phyloP scores from a whole-genome alignment of 495 filamentous ascomycete genomes.

The Articulospora tetracladia region DNA sequence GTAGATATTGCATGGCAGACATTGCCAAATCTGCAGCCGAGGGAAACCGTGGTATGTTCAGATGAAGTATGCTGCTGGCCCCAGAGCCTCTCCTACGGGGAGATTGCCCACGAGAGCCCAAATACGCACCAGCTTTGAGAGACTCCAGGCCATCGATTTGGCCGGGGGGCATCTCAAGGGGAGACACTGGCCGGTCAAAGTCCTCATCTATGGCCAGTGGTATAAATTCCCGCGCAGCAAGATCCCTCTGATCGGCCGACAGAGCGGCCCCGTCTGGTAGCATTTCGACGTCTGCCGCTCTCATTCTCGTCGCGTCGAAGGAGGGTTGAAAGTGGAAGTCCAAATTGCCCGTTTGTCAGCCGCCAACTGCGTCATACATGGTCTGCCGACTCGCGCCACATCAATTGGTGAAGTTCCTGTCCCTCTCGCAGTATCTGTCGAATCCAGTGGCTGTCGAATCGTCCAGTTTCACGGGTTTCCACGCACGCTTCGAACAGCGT shows the following conservation, averaged over 20 bases:
- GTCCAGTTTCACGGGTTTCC: too few relatives aligned
- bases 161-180: constrained; percentile 16
- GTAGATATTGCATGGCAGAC: constrained; percentile 63
- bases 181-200: constrained; percentile 11
- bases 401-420: too few relatives aligned
- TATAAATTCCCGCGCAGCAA: neutral
- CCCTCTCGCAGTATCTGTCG: too few relatives aligned
- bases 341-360: neutral
- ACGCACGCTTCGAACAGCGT: too few relatives aligned
- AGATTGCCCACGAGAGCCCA: constrained; percentile 11
- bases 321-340: too few relatives aligned
- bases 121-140: constrained; percentile 4
- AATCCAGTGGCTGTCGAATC: too few relatives aligned
- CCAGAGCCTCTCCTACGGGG: constrained; percentile 8
- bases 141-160: constrained; percentile 23
- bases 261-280: neutral
- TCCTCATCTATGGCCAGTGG: neutral
- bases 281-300: neutral
- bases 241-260: neutral
- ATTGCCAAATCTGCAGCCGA: constrained; percentile 49
- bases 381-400: too few relatives aligned
- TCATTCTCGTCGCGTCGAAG: neutral
- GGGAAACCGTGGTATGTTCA: constrained; percentile 12
- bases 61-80: constrained; percentile 9
- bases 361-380: neutral